A percentile compares a stretch with the other conserved stretches of the same genome.
phyloP scores from a whole-genome alignment of 1,284 basidiomycete genomes.

The Boletus smithii region DNA sequence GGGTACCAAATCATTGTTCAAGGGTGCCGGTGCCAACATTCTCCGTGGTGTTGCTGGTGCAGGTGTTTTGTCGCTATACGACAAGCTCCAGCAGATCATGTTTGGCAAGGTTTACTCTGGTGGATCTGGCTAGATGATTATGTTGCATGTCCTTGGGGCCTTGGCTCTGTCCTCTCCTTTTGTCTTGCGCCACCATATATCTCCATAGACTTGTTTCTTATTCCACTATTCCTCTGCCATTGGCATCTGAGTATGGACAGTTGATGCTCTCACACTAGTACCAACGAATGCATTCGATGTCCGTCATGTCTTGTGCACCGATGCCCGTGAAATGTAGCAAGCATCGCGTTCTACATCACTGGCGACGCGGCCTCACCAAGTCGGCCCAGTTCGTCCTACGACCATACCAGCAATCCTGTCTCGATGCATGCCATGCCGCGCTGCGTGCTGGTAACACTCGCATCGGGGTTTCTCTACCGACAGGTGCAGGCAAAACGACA shows the following conservation, averaged over 20 bases:
- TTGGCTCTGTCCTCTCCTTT: conserved; percentile 35
- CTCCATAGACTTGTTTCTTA: conserved; percentile 36
- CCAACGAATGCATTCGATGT: conserved; percentile 20
- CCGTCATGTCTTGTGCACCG: too few relatives aligned
- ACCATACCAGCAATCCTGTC: conserved; percentile 88
- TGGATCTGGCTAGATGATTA: conserved; percentile 37
- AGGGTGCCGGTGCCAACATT: conserved; percentile 96
- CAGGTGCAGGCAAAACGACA: conserved; percentile 91
- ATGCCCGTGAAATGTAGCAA: too few relatives aligned
- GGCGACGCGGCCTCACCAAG: background rate
- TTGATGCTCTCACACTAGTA: conserved; percentile 27
- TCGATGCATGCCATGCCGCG: conserved; percentile 76
- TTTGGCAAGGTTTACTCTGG: conserved; percentile 97
- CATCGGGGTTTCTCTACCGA: conserved; percentile 91
- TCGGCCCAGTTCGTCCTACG: conserved; percentile 46
- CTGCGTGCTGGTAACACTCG: conserved; percentile 61
- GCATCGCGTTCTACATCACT: too few relatives aligned
- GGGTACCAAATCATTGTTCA: conserved; percentile 87
- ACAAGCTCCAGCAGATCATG: conserved; percentile 87
- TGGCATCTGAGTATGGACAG: conserved; percentile 22
- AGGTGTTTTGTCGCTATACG: conserved; percentile 92
- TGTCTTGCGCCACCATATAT: conserved; percentile 23
- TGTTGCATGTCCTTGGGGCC: conserved; percentile 22
- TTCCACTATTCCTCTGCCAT: conserved; percentile 25
- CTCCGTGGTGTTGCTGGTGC: conserved; percentile 98